A percentile compares a stretch with the other conserved stretches of the same genome.
Conservation (phyloP, 306 rosid genomes). For the Carpinus fangiana region DNA sequence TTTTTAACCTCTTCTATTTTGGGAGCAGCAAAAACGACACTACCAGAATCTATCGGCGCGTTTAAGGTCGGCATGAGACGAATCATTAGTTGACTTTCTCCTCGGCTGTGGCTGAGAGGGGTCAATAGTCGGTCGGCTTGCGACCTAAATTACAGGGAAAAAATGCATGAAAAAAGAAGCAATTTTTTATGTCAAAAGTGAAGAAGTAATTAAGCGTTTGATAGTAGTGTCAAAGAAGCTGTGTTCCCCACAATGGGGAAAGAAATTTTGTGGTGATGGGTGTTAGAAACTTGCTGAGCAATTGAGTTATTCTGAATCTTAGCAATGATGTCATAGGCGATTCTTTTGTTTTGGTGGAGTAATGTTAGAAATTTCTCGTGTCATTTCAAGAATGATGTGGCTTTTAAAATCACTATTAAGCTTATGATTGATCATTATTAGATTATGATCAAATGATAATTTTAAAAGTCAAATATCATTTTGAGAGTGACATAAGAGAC, state of each 20-base stretch:
- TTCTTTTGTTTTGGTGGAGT: no score
- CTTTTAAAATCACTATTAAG: no score
- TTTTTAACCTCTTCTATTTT: slow-evolving; percentile 9
- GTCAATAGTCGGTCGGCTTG: not conserved
- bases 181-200: not conserved
- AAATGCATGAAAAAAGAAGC: not conserved
- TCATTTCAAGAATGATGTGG: no score
- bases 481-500: no score
- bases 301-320: not conserved
- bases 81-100: not conserved
- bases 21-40: slow-evolving; percentile 40
- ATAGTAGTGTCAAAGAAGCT: not conserved
- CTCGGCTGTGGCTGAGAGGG: not conserved
- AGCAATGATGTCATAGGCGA: not conserved
- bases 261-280: not conserved
- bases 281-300: not conserved
- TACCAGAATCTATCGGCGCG: slow-evolving; percentile 38
- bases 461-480: no score
- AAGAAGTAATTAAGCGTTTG: not conserved
- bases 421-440: no score
- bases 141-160: no score
- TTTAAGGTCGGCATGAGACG: slow-evolving; percentile 33
- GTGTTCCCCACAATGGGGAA: not conserved
- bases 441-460: no score
- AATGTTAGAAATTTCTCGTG: no score